Conservation (phyloP, 257 asterid species). For the Przewalskia tangutica region DNA sequence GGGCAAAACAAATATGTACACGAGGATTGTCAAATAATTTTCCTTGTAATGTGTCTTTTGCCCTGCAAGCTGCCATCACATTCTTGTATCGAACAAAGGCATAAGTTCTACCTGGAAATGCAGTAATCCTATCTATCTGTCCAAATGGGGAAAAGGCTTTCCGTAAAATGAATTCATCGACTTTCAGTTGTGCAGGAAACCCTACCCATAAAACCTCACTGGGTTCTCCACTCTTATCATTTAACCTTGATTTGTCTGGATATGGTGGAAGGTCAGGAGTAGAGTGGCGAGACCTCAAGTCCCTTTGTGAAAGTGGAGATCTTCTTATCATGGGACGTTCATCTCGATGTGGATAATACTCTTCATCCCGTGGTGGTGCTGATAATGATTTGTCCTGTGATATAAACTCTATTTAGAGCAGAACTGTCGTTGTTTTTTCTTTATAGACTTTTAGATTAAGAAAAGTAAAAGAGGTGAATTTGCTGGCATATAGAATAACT, state of each 20-base stretch:
- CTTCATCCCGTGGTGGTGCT: slow-evolving; percentile 26
- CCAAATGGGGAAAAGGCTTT: slow-evolving; percentile 87
- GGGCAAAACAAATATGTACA: slow-evolving; percentile 77
- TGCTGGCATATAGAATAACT: not conserved
- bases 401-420: slow-evolving; percentile 23
- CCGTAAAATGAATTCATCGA: slow-evolving; percentile 71
- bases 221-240: slow-evolving; percentile 57
- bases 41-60: slow-evolving; percentile 82
- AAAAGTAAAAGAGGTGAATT: not conserved
- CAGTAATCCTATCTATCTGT: slow-evolving; percentile 74
- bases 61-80: slow-evolving; percentile 59
- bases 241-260: slow-evolving; percentile 43
- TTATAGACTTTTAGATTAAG: not conserved
- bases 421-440: not conserved
- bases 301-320: slow-evolving; percentile 48
- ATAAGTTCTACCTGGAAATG: slow-evolving; percentile 90
- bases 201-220: slow-evolving; percentile 94
- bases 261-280: slow-evolving; percentile 40
- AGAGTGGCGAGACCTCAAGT: slow-evolving; percentile 47
- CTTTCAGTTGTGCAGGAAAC: slow-evolving; percentile 76
- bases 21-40: slow-evolving; percentile 88
- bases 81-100: slow-evolving; percentile 82
- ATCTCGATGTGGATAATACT: slow-evolving; percentile 43
- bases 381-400: slow-evolving; percentile 74
- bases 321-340: slow-evolving; percentile 41